These are phyloP conservation scores for Schizonepeta tenuifolia DNA, from an alignment of 257 asterid genomes.

Conservation along the genomic window DNA sequence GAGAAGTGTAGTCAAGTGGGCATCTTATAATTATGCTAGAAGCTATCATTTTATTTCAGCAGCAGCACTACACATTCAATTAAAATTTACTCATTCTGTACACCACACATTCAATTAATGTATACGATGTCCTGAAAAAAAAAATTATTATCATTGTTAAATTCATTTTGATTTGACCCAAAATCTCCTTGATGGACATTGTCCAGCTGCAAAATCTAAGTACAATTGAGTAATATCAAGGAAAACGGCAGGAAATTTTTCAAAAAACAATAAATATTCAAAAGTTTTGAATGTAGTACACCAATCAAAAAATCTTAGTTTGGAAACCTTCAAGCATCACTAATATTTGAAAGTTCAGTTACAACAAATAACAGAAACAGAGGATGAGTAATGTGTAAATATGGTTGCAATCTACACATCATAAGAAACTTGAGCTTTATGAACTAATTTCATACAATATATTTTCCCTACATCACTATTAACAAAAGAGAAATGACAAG, in stretches of 20 bases:
- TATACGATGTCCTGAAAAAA: not conserved
- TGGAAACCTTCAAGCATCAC: slow-evolving; percentile 14
- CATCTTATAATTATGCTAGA: slow-evolving; percentile 12
- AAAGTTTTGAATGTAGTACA: not conserved
- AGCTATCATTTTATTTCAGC: not conserved
- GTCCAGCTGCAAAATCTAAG: not conserved
- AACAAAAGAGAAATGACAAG: slow-evolving; percentile 25
- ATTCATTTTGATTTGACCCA: not conserved
- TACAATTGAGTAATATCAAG: not conserved
- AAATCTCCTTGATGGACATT: not conserved
- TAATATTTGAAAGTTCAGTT: not conserved
- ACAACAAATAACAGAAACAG: not conserved
- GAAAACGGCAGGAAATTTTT: not conserved
- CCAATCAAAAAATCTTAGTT: not conserved
- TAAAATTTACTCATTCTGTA: not conserved
- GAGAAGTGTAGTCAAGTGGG: not conserved
- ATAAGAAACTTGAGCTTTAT: slow-evolving; percentile 12
- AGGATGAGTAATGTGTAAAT: slow-evolving; percentile 6
- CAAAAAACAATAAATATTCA: not conserved
- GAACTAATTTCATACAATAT: slow-evolving; percentile 13
- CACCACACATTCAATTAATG: not conserved
- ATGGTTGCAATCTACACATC: slow-evolving; percentile 6
- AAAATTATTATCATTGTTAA: not conserved
- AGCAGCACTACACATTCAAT: slow-evolving; percentile 4
- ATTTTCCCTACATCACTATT: not conserved